These are phyloP conservation scores for Flaveria floridana DNA, from an alignment of 140 eudicot species.

Conservation along the genomic window DNA sequence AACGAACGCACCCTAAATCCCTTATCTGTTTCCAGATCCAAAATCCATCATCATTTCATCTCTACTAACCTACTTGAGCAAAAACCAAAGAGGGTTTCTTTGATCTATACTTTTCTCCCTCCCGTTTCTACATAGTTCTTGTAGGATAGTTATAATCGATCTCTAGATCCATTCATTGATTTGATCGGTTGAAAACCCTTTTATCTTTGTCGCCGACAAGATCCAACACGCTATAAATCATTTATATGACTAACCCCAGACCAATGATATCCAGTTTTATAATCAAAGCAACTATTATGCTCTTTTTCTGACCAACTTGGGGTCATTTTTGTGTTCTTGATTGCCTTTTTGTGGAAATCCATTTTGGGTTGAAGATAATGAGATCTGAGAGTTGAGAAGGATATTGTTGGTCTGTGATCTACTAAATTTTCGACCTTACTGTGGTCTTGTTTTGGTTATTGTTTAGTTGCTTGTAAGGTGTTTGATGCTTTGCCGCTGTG, in stretches of 20 bases:
- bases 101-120: constrained; percentile 27
- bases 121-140: constrained; percentile 33
- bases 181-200: constrained; percentile 33
- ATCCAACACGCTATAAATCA: constrained; percentile 27
- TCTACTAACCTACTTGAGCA: constrained; percentile 20
- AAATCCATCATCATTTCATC: no score
- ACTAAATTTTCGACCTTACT: background rate
- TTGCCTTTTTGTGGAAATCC: constrained; percentile 18
- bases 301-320: background rate
- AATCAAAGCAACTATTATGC: constrained; percentile 6
- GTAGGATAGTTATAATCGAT: constrained; percentile 40
- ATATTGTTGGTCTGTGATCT: background rate
- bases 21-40: no score
- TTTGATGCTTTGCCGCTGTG: constrained; percentile 18
- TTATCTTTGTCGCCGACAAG: constrained; percentile 31
- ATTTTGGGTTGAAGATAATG: background rate
- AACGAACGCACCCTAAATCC: no score
- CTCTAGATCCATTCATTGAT: constrained; percentile 45
- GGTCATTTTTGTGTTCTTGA: constrained; percentile 27
- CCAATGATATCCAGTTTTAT: constrained; percentile 13
- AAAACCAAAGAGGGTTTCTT: constrained; percentile 33
- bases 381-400: constrained; percentile 29
- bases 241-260: constrained; percentile 37
- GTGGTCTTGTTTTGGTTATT: constrained; percentile 21
- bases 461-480: constrained; percentile 16